Evolutionary conservation across 352 stramenopile genomes (phyloP).

Genomic region (Phytophthora kernoviae): DNA sequence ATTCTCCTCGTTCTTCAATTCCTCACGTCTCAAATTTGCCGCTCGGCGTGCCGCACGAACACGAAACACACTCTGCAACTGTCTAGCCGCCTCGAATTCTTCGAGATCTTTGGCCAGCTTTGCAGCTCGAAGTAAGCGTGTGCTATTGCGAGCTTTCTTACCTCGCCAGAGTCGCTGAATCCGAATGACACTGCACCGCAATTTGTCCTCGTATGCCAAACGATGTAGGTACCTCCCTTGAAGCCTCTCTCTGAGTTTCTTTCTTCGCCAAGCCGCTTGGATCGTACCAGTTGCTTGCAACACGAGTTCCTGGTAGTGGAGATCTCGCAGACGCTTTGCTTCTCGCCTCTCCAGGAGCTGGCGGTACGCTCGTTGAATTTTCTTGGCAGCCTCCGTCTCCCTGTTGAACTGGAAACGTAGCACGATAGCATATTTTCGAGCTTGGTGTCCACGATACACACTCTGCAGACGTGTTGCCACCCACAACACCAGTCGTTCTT

Average conservation of each 20-base stretch:
- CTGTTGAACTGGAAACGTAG: slow-evolving; percentile 51
- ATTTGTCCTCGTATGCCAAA: slow-evolving; percentile 25
- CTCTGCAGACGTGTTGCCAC: slow-evolving; percentile 67
- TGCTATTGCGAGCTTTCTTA: slow-evolving; percentile 39
- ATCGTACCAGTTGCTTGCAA: slow-evolving; percentile 39
- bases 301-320: slow-evolving; percentile 19
- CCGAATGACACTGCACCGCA: slow-evolving; percentile 40
- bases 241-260: slow-evolving; percentile 40
- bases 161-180: slow-evolving; percentile 84
- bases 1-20: slow-evolving; percentile 29
- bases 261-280: slow-evolving; percentile 53
- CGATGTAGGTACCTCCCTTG: slow-evolving; percentile 21
- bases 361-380: slow-evolving; percentile 57
- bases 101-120: slow-evolving; percentile 38
- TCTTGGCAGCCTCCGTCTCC: slow-evolving; percentile 60
- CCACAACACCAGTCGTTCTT: slow-evolving; percentile 57
- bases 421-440: slow-evolving; percentile 51
- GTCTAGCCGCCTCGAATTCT: slow-evolving; percentile 53
- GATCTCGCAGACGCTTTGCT: slow-evolving; percentile 17
- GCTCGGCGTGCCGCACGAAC: slow-evolving; percentile 48
- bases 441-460: slow-evolving; percentile 62
- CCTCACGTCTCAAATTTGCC: slow-evolving; percentile 41
- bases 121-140: slow-evolving; percentile 30
- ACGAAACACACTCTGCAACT: slow-evolving; percentile 66
- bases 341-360: slow-evolving; percentile 16